A percentile compares a stretch with the other conserved stretches of the same genome.
Evolutionary conservation across 2,329 filamentous ascomycete genomes (phyloP).

Genomic region (Scedosporium aurantiacum): DNA sequence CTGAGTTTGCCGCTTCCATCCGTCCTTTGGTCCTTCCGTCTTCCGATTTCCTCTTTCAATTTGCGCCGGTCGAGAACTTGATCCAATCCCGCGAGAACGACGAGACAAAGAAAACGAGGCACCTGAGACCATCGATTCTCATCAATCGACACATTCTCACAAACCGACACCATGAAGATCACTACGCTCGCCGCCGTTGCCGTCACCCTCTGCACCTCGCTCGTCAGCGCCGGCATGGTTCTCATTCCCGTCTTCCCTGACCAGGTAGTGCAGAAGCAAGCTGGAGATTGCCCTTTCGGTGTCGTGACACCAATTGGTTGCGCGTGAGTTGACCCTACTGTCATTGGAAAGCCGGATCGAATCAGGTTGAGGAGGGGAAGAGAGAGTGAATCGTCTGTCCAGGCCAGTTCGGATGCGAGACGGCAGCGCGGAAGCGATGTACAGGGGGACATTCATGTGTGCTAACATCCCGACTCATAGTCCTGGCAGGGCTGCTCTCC

Average conservation of each 20-base stretch:
- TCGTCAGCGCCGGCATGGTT: conserved; percentile 42
- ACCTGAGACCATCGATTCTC: neutral
- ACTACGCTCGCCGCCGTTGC: conserved; percentile 18
- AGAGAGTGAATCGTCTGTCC: too few relatives aligned
- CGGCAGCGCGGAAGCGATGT: too few relatives aligned
- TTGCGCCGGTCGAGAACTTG: neutral
- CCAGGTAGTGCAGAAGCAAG: conserved; percentile 36
- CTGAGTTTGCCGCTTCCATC: conserved; percentile 22
- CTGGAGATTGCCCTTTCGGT: conserved; percentile 44
- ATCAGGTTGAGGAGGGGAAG: neutral
- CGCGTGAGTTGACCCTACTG: conserved; percentile 32
- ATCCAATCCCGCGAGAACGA: neutral
- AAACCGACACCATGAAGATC: conserved; percentile 27
- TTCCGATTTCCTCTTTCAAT: neutral
- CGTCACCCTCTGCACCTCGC: conserved; percentile 31
- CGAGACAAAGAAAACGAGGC: neutral
- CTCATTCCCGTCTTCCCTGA: conserved; percentile 40
- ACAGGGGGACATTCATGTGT: neutral
- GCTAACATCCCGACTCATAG: neutral
- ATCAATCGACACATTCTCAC: neutral
- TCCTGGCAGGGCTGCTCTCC: neutral
- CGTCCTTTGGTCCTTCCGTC: conserved; percentile 16
- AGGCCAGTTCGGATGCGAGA: too few relatives aligned
- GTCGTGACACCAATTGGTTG: conserved; percentile 45
- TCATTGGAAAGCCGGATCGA: neutral